Percentiles rank a stretch among this genome's conserved stretches.
Evolutionary conservation across 1,284 basidiomycete genomes (phyloP).

Genomic region (Paramarasmius palmivorus): DNA sequence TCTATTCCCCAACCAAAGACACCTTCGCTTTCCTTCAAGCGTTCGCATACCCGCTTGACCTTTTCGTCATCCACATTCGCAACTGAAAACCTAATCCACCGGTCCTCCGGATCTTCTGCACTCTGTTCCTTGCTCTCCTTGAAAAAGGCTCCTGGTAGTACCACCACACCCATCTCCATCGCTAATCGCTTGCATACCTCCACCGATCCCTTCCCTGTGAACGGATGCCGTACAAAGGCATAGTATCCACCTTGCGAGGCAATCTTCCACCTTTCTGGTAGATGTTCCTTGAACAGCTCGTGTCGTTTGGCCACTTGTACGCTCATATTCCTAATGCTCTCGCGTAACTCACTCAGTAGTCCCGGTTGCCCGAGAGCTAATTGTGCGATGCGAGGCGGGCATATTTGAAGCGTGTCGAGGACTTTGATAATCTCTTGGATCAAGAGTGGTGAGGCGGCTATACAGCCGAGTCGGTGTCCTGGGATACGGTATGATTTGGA

Average conservation of each 20-base stretch:
- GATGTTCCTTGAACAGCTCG: constrained; percentile 50
- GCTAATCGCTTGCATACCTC: constrained; percentile 65
- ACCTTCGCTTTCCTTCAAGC: constrained; percentile 49
- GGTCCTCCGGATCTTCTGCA: constrained; percentile 39
- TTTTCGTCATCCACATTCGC: constrained; percentile 77
- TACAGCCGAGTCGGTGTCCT: constrained; percentile 79
- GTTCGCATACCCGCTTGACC: constrained; percentile 56
- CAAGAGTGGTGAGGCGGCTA: constrained; percentile 66
- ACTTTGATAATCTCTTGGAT: constrained; percentile 59
- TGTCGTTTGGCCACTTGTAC: constrained; percentile 57
- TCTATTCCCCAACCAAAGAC: constrained; percentile 31
- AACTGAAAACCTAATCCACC: constrained; percentile 79
- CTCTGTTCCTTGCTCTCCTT: constrained; percentile 26
- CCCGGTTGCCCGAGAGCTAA: constrained; percentile 54
- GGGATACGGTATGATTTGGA: constrained; percentile 85
- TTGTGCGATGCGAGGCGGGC: constrained; percentile 74
- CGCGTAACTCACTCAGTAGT: constrained; percentile 52
- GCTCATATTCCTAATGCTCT: constrained; percentile 54
- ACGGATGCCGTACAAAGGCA: constrained; percentile 78
- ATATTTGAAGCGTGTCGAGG: constrained; percentile 82
- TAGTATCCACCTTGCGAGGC: constrained; percentile 74
- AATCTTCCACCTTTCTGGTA: constrained; percentile 59
- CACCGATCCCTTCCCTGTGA: constrained; percentile 43
- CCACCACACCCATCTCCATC: constrained; percentile 62
- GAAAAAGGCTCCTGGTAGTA: constrained; percentile 75